Percentiles rank a stretch among this genome's conserved stretches.
Conservation (phyloP, 371 early-diverging fungal genomes). For the Lichtheimia ramosa region DNA sequence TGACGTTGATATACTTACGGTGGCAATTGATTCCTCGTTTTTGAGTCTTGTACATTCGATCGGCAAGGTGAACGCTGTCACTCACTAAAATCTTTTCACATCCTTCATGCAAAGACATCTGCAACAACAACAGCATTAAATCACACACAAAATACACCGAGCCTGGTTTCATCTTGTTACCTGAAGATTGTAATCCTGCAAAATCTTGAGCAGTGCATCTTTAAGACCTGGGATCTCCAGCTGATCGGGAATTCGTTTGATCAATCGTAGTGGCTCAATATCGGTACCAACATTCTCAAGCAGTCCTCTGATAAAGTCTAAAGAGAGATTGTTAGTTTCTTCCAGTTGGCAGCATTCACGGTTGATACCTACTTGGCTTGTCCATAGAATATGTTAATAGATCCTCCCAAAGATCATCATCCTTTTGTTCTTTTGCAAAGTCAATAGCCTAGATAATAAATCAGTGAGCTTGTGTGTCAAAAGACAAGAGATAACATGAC, state of each 20-base stretch:
- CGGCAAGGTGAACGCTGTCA: slow-evolving; percentile 80
- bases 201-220: slow-evolving; percentile 76
- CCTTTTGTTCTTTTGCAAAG: slow-evolving; percentile 96
- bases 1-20: slow-evolving; percentile 29
- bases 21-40: slow-evolving; percentile 65
- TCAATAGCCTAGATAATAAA: slow-evolving; percentile 79
- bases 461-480: neutral
- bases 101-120: slow-evolving; percentile 78
- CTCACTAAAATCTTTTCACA: slow-evolving; percentile 84
- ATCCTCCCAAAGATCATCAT: slow-evolving; percentile 94
- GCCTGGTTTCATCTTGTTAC: slow-evolving; percentile 27
- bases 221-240: slow-evolving; percentile 83
- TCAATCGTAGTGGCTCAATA: slow-evolving; percentile 80
- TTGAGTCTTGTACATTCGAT: slow-evolving; percentile 72
- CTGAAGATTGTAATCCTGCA: slow-evolving; percentile 90
- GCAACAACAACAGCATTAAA: slow-evolving; percentile 7
- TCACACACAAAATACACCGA: neutral
- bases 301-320: slow-evolving; percentile 87
- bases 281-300: slow-evolving; percentile 86
- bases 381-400: slow-evolving; percentile 84
- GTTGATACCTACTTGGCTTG: slow-evolving; percentile 68
- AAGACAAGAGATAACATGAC: slow-evolving; percentile 1
- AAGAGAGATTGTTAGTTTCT: slow-evolving; percentile 6
- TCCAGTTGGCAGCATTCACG: too few species aligned
- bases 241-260: slow-evolving; percentile 78